A percentile compares a stretch with the other conserved stretches of the same genome.
Evolutionary conservation across 2,329 filamentous ascomycete species (phyloP).

Genomic region (Beauveria bassiana): DNA sequence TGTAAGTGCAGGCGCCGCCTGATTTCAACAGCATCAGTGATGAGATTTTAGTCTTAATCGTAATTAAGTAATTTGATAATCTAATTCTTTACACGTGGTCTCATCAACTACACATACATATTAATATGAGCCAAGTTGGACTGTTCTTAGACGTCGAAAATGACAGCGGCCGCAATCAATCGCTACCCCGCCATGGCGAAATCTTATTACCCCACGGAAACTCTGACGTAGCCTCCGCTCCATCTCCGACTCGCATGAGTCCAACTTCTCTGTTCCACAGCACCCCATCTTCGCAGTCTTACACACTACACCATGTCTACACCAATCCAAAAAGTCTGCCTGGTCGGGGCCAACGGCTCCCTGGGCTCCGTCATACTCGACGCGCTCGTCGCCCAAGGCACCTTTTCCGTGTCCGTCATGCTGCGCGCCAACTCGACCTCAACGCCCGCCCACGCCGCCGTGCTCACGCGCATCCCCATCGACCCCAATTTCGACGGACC

Average conservation of each 20-base stretch:
- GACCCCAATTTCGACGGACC: slow-evolving; percentile 23
- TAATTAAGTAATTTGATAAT: neutral
- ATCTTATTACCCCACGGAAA: slow-evolving; percentile 10
- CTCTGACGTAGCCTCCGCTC: slow-evolving; percentile 4
- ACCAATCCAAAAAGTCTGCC: slow-evolving; percentile 24
- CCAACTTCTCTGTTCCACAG: neutral
- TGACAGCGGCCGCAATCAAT: neutral
- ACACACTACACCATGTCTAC: neutral
- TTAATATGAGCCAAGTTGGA: neutral
- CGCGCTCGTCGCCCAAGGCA: slow-evolving; percentile 27
- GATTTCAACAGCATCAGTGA: neutral
- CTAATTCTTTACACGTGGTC: too few relatives aligned
- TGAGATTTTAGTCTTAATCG: neutral
- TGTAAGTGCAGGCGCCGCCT: neutral
- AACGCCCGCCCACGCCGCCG: slow-evolving; percentile 20
- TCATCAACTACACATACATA: too few relatives aligned
- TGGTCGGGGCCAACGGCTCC: slow-evolving; percentile 30
- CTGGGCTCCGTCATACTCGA: slow-evolving; percentile 32
- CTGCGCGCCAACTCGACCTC: slow-evolving; percentile 33
- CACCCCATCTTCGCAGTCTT: neutral
- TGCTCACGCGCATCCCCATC: slow-evolving; percentile 19
- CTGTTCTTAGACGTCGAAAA: too few relatives aligned
- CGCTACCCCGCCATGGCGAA: neutral
- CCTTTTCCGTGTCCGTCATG: slow-evolving; percentile 47
- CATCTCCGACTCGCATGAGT: neutral